phyloP scores from a whole-genome alignment of 441 rosid species.

The Erodium texanum region DNA sequence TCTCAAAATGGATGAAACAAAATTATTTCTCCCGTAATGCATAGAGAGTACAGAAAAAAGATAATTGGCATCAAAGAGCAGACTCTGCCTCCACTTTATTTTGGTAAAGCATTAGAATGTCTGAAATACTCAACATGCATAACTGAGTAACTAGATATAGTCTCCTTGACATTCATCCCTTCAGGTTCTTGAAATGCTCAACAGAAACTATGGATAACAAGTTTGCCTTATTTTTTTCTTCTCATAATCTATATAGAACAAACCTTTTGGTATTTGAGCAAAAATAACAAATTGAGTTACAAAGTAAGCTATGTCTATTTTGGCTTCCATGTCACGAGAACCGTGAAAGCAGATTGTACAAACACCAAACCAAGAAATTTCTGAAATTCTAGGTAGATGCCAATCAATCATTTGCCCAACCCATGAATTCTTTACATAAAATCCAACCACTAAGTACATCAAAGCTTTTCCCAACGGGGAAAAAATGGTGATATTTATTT shows the following conservation, averaged over 20 bases:
- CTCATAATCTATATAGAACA: not conserved
- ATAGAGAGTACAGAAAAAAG: too few relatives aligned
- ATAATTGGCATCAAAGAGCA: too few relatives aligned
- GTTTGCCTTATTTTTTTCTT: not conserved
- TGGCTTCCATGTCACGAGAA: not conserved
- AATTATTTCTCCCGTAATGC: too few relatives aligned
- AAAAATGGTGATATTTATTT: not conserved
- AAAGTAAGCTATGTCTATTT: not conserved
- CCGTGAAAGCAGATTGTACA: not conserved
- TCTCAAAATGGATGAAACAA: constrained; percentile 3
- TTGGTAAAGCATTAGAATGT: not conserved
- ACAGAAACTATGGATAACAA: not conserved
- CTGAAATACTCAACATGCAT: not conserved
- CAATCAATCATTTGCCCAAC: not conserved
- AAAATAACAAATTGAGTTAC: not conserved
- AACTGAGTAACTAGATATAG: not conserved
- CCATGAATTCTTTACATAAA: not conserved
- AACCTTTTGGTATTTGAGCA: not conserved
- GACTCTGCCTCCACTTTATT: not conserved
- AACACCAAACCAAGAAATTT: not conserved
- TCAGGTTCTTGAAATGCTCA: not conserved
- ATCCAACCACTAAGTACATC: not conserved
- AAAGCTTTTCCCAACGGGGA: not conserved
- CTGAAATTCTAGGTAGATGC: not conserved
- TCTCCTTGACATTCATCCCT: not conserved